phyloP scores from a whole-genome alignment of 2,329 filamentous ascomycete species.

The Penicillium sp. region DNA sequence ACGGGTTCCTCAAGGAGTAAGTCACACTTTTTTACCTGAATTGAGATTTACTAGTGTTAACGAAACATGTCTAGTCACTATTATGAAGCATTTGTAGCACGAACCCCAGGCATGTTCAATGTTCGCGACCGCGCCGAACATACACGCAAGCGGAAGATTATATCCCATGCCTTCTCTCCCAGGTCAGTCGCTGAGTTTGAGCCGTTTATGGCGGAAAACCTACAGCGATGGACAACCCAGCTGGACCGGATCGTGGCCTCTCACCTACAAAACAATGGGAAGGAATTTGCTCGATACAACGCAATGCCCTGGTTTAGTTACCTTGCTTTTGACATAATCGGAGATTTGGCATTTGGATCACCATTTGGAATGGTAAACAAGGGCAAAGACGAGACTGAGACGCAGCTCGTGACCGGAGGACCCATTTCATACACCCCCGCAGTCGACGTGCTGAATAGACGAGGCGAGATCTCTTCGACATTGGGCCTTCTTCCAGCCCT shows the following conservation, averaged over 20 bases:
- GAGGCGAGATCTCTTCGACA: slow-evolving; percentile 25
- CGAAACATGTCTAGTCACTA: slow-evolving; percentile 13
- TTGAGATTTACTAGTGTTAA: background rate
- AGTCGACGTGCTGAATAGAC: slow-evolving; percentile 21
- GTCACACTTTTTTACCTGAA: background rate
- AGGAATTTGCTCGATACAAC: slow-evolving; percentile 12
- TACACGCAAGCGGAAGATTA: slow-evolving; percentile 37
- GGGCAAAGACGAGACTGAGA: slow-evolving; percentile 22
- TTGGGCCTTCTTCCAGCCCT: slow-evolving; percentile 19
- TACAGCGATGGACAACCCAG: slow-evolving; percentile 21
- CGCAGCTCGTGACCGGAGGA: slow-evolving; percentile 16
- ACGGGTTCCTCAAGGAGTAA: slow-evolving; percentile 34
- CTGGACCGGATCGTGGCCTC: slow-evolving; percentile 19
- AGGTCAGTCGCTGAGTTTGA: slow-evolving; percentile 35
- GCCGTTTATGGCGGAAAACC: slow-evolving; percentile 31
- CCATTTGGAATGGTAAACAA: slow-evolving; percentile 28
- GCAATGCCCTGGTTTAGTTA: slow-evolving; percentile 28
- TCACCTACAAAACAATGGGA: background rate
- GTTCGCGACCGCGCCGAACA: slow-evolving; percentile 35
- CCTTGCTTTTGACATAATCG: slow-evolving; percentile 25
- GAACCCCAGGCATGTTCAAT: slow-evolving; percentile 37
- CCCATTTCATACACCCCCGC: slow-evolving; percentile 19
- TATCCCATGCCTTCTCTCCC: slow-evolving; percentile 37
- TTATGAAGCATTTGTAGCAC: slow-evolving; percentile 38
- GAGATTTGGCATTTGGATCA: slow-evolving; percentile 23